Evolutionary conservation across 305 asterid genomes (phyloP).

Genomic region (Withania somnifera): DNA sequence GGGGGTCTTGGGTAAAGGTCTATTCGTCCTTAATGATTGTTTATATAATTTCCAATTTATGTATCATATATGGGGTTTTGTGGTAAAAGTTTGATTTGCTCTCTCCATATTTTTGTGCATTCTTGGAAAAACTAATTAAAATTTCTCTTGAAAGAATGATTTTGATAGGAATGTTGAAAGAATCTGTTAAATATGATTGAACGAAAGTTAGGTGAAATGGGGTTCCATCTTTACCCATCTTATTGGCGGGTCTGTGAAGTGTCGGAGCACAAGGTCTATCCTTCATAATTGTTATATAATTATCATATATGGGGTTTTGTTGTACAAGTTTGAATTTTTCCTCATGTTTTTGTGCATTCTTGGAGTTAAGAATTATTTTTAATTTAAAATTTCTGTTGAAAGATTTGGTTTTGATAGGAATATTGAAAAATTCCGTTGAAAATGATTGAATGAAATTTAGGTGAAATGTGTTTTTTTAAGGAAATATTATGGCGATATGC

Average conservation of each 20-base stretch:
- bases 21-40: background rate
- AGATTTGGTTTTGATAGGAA: background rate
- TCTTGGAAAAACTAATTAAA: background rate
- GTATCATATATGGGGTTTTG: background rate
- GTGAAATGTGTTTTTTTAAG: background rate
- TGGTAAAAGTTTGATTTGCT: no score
- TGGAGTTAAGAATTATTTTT: background rate
- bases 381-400: background rate
- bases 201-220: background rate
- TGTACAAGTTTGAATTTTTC: no score
- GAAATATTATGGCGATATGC: background rate
- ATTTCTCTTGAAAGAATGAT: background rate
- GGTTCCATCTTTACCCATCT: no score
- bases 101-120: background rate
- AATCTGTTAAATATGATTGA: background rate
- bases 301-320: background rate
- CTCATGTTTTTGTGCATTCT: background rate
- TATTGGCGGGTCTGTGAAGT: no score
- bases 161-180: slow-evolving; percentile 4
- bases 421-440: background rate
- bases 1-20: no score
- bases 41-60: background rate
- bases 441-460: background rate
- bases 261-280: no score
- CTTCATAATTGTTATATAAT: no score